Evolutionary conservation across 192 early-diverging fungal genomes (phyloP).

Genomic region (Allomyces javanicus): DNA sequence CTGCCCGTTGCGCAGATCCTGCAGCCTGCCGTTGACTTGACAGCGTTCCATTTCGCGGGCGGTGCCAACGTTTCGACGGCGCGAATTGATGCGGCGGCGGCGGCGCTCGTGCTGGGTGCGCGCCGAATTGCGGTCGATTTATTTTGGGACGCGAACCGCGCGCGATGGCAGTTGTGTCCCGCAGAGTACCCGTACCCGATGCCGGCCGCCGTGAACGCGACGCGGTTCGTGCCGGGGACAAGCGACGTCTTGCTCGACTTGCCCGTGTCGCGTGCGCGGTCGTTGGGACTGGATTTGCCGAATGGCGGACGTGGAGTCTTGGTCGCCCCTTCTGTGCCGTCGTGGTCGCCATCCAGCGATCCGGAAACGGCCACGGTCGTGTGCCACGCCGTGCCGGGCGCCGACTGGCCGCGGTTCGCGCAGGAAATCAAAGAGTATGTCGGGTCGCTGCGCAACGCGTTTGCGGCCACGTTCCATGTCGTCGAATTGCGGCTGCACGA

Average conservation of each 20-base stretch:
- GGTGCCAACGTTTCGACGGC: not conserved
- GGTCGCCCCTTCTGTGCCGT: too few relatives aligned
- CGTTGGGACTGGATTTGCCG: too few relatives aligned
- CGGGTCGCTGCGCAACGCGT: not conserved
- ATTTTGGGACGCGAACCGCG: not conserved
- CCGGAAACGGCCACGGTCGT: not conserved
- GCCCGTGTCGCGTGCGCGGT: too few relatives aligned
- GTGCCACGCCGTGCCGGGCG: not conserved
- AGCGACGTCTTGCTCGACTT: not conserved
- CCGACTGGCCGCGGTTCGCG: not conserved
- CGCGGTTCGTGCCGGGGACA: not conserved
- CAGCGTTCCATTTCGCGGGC: not conserved
- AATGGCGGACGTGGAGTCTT: too few relatives aligned
- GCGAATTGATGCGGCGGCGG: not conserved
- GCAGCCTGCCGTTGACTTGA: not conserved
- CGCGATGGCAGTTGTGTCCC: not conserved
- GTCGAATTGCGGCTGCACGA: not conserved
- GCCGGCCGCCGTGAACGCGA: not conserved
- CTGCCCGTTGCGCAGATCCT: not conserved
- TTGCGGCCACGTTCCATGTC: not conserved
- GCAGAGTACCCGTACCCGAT: not conserved
- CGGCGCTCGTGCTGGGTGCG: not conserved
- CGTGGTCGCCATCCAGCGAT: too few relatives aligned
- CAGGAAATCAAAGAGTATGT: not conserved
- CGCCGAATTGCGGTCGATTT: not conserved